Percentiles rank a stretch among this genome's conserved stretches.
phyloP scores from a whole-genome alignment of 345 rosid species.

The Hibiscus trionum region DNA sequence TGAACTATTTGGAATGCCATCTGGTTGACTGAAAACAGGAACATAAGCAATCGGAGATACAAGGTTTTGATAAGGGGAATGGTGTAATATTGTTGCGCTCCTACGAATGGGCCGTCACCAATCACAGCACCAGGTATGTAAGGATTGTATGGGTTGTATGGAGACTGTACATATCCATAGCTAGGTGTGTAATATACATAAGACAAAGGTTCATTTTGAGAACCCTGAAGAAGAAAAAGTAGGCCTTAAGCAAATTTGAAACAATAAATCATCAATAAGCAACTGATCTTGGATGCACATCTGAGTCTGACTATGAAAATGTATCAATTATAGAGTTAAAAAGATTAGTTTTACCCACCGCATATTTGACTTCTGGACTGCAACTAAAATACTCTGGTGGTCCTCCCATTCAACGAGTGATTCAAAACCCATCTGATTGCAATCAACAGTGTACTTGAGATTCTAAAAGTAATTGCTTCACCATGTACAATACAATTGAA shows the following conservation, averaged over 20 bases:
- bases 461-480: background rate
- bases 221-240: constrained; percentile 49
- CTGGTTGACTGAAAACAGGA: constrained; percentile 53
- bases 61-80: constrained; percentile 54
- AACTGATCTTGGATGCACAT: background rate
- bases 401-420: constrained; percentile 92
- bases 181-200: constrained; percentile 76
- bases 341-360: constrained; percentile 31
- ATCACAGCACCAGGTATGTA: constrained; percentile 78
- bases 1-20: constrained; percentile 27
- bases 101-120: constrained; percentile 53
- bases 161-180: constrained; percentile 78
- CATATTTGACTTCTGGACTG: constrained; percentile 60
- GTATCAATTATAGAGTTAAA: background rate
- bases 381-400: constrained; percentile 67
- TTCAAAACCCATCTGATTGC: constrained; percentile 54
- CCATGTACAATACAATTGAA: background rate
- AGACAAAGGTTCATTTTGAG: constrained; percentile 70
- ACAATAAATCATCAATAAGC: background rate
- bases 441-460: constrained; percentile 8
- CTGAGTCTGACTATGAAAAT: background rate
- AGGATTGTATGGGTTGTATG: constrained; percentile 89
- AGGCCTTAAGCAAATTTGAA: constrained; percentile 5
- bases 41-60: constrained; percentile 46
- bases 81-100: constrained; percentile 64